Conservation (phyloP, 345 rosid genomes). For the Acer saccharum region DNA sequence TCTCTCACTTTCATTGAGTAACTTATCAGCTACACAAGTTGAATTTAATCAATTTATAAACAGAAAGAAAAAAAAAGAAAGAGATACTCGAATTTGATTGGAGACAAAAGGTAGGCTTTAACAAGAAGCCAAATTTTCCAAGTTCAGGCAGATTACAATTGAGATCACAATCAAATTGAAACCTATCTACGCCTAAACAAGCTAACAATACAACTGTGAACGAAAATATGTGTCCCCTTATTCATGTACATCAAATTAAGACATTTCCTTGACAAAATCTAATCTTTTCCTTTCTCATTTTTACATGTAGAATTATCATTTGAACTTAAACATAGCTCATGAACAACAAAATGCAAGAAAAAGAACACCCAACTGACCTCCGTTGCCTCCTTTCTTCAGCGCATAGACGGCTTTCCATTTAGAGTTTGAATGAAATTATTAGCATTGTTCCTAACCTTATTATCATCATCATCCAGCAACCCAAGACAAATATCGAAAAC, state of each 20-base stretch:
- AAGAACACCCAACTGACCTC: slow-evolving; percentile 42
- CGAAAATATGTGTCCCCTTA: slow-evolving; percentile 24
- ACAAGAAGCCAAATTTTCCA: slow-evolving; percentile 17
- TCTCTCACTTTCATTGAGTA: slow-evolving; percentile 10
- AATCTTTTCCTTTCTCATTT: slow-evolving; percentile 36
- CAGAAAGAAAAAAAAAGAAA: not conserved
- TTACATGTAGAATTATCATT: slow-evolving; percentile 48
- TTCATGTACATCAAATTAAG: slow-evolving; percentile 51
- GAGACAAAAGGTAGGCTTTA: slow-evolving; percentile 17
- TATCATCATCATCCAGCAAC: slow-evolving; percentile 75
- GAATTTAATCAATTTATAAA: not conserved
- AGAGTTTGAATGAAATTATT: slow-evolving; percentile 63
- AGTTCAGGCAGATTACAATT: slow-evolving; percentile 35
- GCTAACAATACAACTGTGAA: slow-evolving; percentile 4
- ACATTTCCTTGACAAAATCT: slow-evolving; percentile 36
- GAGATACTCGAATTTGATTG: not conserved
- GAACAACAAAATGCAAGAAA: slow-evolving; percentile 11
- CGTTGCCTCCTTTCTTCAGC: slow-evolving; percentile 34
- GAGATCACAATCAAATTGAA: slow-evolving; percentile 25
- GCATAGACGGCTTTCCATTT: slow-evolving; percentile 34
- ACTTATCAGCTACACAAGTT: slow-evolving; percentile 2
- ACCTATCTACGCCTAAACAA: slow-evolving; percentile 27
- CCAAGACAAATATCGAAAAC: slow-evolving; percentile 64
- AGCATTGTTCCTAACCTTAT: slow-evolving; percentile 78
- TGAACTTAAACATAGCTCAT: slow-evolving; percentile 32